phyloP scores from a whole-genome alignment of 176 grass and related monocot species.

The Avena eriantha region DNA sequence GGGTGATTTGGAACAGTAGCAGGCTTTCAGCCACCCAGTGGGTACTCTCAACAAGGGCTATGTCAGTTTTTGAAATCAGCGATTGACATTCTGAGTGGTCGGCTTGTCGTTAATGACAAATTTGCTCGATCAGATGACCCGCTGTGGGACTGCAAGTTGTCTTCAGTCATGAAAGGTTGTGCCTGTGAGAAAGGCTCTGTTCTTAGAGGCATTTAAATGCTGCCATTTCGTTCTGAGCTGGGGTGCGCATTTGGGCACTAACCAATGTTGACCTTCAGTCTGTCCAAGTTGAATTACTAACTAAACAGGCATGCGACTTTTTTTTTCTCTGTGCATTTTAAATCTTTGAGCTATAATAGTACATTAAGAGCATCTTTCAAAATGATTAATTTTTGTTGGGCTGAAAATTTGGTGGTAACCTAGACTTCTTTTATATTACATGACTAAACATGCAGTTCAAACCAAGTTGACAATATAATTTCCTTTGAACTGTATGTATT shows the following conservation, averaged over 20 bases:
- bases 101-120: neutral
- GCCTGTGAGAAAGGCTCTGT: neutral
- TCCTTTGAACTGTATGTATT: neutral
- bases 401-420: neutral
- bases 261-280: conserved; percentile 19
- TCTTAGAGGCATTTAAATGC: neutral
- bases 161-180: neutral
- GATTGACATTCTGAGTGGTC: neutral
- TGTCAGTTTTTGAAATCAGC: neutral
- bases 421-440: neutral
- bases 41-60: no score
- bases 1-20: neutral
- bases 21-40: neutral
- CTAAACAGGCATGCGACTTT: neutral
- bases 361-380: neutral
- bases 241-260: neutral
- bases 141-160: neutral
- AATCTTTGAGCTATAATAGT: neutral
- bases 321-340: neutral
- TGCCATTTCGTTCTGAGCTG: neutral
- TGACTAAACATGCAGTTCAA: conserved; percentile 13
- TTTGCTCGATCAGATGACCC: neutral
- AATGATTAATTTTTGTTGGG: neutral
- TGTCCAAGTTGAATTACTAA: conserved; percentile 6
- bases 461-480: conserved; percentile 5